A percentile compares a stretch with the other conserved stretches of the same genome.
These are phyloP conservation scores for Emergomyces africanus DNA, from an alignment of 2,329 filamentous ascomycete species.

Conservation along the genomic window DNA sequence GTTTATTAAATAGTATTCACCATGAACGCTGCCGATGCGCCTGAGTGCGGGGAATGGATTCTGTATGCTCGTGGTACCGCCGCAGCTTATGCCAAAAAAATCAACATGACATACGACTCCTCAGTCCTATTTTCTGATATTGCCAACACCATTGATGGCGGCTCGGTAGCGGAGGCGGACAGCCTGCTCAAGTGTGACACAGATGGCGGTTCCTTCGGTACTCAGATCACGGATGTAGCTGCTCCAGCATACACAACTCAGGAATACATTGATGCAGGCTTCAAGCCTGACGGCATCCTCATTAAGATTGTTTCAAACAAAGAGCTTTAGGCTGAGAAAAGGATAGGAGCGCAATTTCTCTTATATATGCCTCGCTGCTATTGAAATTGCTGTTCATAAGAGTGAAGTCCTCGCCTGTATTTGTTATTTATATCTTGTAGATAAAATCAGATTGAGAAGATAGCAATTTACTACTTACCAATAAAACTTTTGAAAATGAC, in stretches of 20 bases:
- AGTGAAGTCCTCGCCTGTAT: no score
- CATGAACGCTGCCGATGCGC: conserved; percentile 1
- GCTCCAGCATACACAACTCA: not conserved
- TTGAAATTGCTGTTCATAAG: no score
- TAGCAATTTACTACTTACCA: no score
- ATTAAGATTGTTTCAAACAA: conserved; percentile 1
- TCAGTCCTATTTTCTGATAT: conserved; percentile 3
- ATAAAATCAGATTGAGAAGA: no score
- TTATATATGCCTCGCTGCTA: no score
- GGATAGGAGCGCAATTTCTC: not conserved
- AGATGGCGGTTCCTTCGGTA: not conserved
- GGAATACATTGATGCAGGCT: not conserved
- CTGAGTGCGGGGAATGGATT: conserved; percentile 5
- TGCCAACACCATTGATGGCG: conserved; percentile 5
- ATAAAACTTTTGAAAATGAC: no score
- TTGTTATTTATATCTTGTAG: no score
- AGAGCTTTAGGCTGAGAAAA: not conserved
- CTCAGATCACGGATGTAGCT: not conserved
- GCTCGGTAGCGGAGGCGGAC: not conserved
- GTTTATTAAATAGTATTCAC: conserved; percentile 1
- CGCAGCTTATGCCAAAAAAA: conserved; percentile 3
- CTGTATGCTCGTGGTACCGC: not conserved
- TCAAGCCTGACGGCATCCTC: conserved; percentile 1
- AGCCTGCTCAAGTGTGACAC: not conserved
- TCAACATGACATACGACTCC: conserved; percentile 2